Conservation (phyloP, 2,329 filamentous ascomycete genomes). For the Trichoderma citrinoviride region DNA sequence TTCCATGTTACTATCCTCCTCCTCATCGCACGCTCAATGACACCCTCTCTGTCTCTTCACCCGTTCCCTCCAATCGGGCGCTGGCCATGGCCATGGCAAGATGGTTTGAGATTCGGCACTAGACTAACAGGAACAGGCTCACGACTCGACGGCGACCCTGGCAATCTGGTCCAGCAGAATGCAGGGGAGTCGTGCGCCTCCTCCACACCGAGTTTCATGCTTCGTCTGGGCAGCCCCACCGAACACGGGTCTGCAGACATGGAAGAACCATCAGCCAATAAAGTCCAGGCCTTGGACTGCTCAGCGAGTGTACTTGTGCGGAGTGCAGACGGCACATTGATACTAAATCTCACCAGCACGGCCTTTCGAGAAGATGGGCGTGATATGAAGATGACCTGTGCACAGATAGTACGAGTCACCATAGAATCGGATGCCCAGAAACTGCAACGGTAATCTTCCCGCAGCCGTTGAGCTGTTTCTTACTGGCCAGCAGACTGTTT, state of each 20-base stretch:
- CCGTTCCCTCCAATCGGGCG: conserved; percentile 2
- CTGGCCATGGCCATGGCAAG: not conserved
- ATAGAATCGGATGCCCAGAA: not conserved
- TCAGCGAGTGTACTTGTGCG: not conserved
- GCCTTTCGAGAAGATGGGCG: not conserved
- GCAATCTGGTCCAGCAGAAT: not conserved
- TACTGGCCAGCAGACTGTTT: not conserved
- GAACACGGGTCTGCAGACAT: conserved; percentile 2
- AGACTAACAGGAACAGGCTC: conserved; percentile 15
- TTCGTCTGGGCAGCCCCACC: conserved; percentile 2
- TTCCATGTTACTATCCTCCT: not conserved
- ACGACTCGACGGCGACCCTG: not conserved
- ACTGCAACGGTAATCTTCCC: too few species aligned
- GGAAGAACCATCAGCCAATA: not conserved
- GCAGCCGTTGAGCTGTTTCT: too few species aligned
- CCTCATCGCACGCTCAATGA: not conserved
- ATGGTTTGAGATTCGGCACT: conserved; percentile 21
- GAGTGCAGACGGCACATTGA: not conserved
- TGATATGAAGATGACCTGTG: not conserved
- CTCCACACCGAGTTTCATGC: conserved; percentile 22
- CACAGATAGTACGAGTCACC: not conserved
- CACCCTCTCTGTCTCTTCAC: not conserved
- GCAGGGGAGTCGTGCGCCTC: conserved; percentile 18
- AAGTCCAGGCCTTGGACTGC: not conserved
- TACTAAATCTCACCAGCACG: too few species aligned